Conservation (phyloP, 2,329 filamentous ascomycete genomes). For the Fusarium udum region DNA sequence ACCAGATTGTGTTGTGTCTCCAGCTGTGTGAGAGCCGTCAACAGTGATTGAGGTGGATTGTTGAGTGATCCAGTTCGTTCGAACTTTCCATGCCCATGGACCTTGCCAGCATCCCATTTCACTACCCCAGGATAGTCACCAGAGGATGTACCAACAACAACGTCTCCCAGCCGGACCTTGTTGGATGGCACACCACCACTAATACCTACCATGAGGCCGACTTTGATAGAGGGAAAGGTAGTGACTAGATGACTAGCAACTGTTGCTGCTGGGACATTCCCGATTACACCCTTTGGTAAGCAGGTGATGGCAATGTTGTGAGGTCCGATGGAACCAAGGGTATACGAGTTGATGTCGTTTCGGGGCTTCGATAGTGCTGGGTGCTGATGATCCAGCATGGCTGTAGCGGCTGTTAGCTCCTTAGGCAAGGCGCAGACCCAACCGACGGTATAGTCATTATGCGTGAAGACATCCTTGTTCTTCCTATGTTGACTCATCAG, state of each 20-base stretch:
- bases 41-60: neutral
- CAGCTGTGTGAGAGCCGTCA: neutral
- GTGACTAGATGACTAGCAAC: neutral
- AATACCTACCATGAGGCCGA: neutral
- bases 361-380: neutral
- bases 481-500: neutral
- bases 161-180: neutral
- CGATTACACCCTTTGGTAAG: neutral
- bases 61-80: neutral
- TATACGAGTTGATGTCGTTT: neutral
- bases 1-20: neutral
- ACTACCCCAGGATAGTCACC: neutral
- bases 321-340: neutral
- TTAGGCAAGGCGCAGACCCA: neutral
- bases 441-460: neutral
- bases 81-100: neutral
- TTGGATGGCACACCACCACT: neutral
- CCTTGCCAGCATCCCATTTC: neutral
- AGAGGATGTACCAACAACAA: neutral
- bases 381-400: neutral
- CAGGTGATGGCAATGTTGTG: neutral
- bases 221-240: neutral
- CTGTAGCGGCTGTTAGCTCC: neutral
- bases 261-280: neutral
- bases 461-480: neutral